Evolutionary conservation across 192 early-diverging fungal species (phyloP).

Genomic region (Backusella westeae): DNA sequence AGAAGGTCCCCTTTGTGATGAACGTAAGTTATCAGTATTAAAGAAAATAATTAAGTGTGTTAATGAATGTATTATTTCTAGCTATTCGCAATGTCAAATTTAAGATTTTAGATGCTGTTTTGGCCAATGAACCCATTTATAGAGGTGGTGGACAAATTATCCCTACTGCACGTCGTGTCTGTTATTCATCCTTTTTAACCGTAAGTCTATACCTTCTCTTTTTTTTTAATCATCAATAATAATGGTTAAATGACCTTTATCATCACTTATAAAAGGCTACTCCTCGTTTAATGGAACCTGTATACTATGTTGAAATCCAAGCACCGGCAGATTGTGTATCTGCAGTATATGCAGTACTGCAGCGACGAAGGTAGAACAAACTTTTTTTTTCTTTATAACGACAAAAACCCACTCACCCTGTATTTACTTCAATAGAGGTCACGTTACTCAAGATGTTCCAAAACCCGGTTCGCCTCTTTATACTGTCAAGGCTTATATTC

Average conservation of each 20-base stretch:
- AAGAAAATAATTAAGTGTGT: background rate
- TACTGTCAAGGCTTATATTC: conserved; percentile 90
- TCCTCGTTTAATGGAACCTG: conserved; percentile 96
- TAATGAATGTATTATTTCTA: conserved; percentile 26
- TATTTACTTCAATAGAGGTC: conserved; percentile 62
- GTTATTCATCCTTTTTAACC: conserved; percentile 94
- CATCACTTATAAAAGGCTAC: conserved; percentile 57
- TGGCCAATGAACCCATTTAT: conserved; percentile 86
- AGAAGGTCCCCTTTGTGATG: conserved; percentile 96
- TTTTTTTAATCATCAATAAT: background rate
- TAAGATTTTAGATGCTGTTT: conserved; percentile 81
- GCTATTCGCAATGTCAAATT: conserved; percentile 96
- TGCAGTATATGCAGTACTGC: conserved; percentile 92
- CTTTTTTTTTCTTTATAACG: conserved; percentile 11
- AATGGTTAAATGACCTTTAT: background rate
- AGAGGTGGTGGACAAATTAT: conserved; percentile 97
- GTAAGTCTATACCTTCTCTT: conserved; percentile 34
- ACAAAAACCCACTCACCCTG: background rate
- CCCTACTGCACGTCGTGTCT: conserved; percentile 93
- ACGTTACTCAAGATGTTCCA: conserved; percentile 92
- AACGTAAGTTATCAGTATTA: conserved; percentile 60
- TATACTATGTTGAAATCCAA: conserved; percentile 96
- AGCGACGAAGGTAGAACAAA: conserved; percentile 62
- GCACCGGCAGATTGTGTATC: conserved; percentile 95
- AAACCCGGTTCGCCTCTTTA: conserved; percentile 94